A percentile compares a stretch with the other conserved stretches of the same genome.
Conservation (phyloP, 2,329 filamentous ascomycete genomes). For the Pseudonectria buxi region DNA sequence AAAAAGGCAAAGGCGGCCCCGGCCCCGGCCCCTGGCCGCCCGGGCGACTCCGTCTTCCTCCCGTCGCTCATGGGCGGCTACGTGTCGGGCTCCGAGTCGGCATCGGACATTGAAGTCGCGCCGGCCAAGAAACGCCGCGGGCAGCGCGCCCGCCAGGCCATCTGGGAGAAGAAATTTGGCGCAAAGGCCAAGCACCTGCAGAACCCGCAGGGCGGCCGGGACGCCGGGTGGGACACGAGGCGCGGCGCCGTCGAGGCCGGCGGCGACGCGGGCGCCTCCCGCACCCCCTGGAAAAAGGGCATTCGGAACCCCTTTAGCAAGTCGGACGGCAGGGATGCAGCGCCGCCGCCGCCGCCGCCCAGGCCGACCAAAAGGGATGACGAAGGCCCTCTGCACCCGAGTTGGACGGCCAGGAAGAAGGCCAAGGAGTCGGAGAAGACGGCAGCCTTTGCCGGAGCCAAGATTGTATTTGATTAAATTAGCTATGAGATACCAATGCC, state of each 20-base stretch:
- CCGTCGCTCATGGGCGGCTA: conserved; percentile 75
- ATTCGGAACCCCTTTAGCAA: conserved; percentile 30
- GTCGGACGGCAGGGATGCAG: conserved; percentile 5
- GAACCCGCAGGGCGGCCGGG: conserved; percentile 32
- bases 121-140: conserved; percentile 66
- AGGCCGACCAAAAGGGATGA: conserved; percentile 35
- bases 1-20: conserved; percentile 25
- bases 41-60: conserved; percentile 54
- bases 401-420: conserved; percentile 58
- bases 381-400: conserved; percentile 53
- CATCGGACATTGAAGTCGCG: conserved; percentile 59
- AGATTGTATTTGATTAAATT: conserved; percentile 50
- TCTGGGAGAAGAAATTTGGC: conserved; percentile 77
- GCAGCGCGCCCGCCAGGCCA: conserved; percentile 69
- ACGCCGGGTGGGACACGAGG: conserved; percentile 52
- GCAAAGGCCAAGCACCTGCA: conserved; percentile 60
- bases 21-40: conserved; percentile 4
- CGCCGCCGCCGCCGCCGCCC: conserved; percentile 4
- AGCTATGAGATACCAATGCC: conserved; percentile 9
- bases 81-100: conserved; percentile 66
- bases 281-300: conserved; percentile 49
- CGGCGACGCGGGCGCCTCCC: conserved; percentile 20
- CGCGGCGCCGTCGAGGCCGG: conserved; percentile 45
- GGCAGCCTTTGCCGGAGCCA: conserved; percentile 48
- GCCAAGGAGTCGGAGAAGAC: conserved; percentile 50